Percentiles rank a stretch among this genome's conserved stretches.
Conservation (phyloP, 352 stramenopile species). For the Phytopythium litorale region DNA sequence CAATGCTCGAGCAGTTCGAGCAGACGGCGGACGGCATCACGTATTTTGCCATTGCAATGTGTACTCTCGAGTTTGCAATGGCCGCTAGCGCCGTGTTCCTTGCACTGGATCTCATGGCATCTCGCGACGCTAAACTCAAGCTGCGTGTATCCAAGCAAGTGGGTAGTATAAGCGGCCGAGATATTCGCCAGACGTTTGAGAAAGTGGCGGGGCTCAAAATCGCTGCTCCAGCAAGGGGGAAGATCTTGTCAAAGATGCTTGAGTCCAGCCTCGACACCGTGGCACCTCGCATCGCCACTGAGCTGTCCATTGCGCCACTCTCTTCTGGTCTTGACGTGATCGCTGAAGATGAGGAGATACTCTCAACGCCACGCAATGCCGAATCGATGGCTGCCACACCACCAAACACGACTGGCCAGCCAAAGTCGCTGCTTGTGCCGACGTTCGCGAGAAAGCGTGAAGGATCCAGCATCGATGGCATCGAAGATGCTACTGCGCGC, state of each 20-base stretch:
- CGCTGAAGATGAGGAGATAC: background rate
- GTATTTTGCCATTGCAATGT: conserved; percentile 28
- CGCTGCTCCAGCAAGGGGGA: conserved; percentile 53
- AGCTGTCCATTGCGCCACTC: conserved; percentile 29
- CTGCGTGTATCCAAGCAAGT: conserved; percentile 31
- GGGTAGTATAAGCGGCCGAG: conserved; percentile 12
- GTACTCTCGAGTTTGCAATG: conserved; percentile 38
- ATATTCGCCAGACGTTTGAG: conserved; percentile 57
- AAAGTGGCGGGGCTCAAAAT: conserved; percentile 74
- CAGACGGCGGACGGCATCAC: conserved; percentile 30
- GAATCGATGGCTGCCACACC: background rate
- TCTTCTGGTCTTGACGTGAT: conserved; percentile 1
- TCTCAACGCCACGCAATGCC: background rate
- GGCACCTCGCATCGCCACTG: conserved; percentile 35
- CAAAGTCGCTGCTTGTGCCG: conserved; percentile 1
- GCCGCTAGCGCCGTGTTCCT: conserved; percentile 43
- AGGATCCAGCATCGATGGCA: conserved; percentile 1
- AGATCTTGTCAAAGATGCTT: conserved; percentile 60
- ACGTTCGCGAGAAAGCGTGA: conserved; percentile 1
- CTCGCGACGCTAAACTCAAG: conserved; percentile 69
- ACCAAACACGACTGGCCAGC: background rate
- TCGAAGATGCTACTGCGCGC: conserved; percentile 8
- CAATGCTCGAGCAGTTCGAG: conserved; percentile 61
- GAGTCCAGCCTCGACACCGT: conserved; percentile 55
- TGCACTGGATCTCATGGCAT: conserved; percentile 50